Evolutionary conservation across 2,329 filamentous ascomycete species (phyloP).

Genomic region (Lanzia echinophila): DNA sequence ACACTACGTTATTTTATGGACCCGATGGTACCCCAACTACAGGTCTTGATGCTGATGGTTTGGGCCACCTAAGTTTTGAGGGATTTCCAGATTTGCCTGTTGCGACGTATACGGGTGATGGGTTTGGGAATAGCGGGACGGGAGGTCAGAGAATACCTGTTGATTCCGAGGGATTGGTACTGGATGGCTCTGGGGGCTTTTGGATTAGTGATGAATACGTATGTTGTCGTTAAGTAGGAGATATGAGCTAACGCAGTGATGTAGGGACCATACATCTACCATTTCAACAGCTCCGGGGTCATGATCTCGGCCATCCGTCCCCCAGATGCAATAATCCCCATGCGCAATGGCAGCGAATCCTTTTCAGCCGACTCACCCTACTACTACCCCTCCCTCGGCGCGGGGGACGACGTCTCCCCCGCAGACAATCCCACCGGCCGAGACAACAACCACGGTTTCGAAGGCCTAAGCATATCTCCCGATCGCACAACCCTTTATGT

Average conservation of each 20-base stretch:
- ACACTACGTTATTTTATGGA: constrained; percentile 58
- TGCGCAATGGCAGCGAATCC: constrained; percentile 52
- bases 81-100: constrained; percentile 57
- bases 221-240: background rate
- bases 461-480: constrained; percentile 57
- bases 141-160: constrained; percentile 54
- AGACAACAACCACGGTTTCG: constrained; percentile 69
- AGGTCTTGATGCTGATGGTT: constrained; percentile 54
- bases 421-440: constrained; percentile 54
- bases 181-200: constrained; percentile 53
- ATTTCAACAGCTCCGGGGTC: constrained; percentile 50
- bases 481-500: constrained; percentile 59
- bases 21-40: constrained; percentile 56
- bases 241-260: background rate
- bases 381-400: constrained; percentile 41
- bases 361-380: constrained; percentile 61
- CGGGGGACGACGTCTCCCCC: constrained; percentile 42
- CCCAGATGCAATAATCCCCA: constrained; percentile 56
- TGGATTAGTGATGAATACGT: constrained; percentile 59
- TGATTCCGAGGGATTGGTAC: constrained; percentile 60
- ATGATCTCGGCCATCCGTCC: constrained; percentile 60
- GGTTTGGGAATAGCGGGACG: constrained; percentile 54
- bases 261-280: constrained; percentile 59
- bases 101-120: constrained; percentile 59
- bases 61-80: constrained; percentile 45